Percentiles rank a stretch among this genome's conserved stretches.
phyloP scores from a whole-genome alignment of 2,329 filamentous ascomycete genomes.

The Dactylellina sp. region DNA sequence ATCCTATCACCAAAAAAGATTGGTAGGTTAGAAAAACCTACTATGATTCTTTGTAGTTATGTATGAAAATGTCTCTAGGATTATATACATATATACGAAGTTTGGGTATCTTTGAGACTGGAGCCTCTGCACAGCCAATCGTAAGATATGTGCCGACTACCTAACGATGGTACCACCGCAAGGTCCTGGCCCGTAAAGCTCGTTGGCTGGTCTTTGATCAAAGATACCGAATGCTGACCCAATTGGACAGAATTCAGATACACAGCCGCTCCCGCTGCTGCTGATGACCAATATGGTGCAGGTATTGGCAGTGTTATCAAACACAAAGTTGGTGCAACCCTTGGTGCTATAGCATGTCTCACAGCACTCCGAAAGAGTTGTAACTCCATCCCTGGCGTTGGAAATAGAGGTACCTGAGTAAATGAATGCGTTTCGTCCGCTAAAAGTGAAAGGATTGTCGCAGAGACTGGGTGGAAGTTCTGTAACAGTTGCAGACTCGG shows the following conservation, averaged over 20 bases:
- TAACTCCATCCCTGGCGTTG: constrained; percentile 4
- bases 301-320: constrained; percentile 15
- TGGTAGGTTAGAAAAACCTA: no score
- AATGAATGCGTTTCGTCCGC: constrained; percentile 37
- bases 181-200: constrained; percentile 30
- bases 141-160: neutral
- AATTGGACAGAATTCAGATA: constrained; percentile 4
- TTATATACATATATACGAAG: no score
- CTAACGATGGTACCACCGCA: constrained; percentile 26
- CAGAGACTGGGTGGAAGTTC: constrained; percentile 19
- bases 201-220: constrained; percentile 5
- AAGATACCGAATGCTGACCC: neutral
- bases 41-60: no score
- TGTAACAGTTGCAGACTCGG: constrained; percentile 14
- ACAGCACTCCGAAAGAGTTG: constrained; percentile 20
- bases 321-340: constrained; percentile 30
- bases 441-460: constrained; percentile 16
- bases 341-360: constrained; percentile 1
- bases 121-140: no score
- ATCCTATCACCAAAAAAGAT: no score
- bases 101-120: no score
- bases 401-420: neutral
- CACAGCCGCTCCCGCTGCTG: neutral
- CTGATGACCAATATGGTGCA: constrained; percentile 16
- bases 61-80: no score